Base-by-base conservation (phyloP, 2,329 filamentous ascomycete genomes). In the Tolypocladium inflatum region DNA sequence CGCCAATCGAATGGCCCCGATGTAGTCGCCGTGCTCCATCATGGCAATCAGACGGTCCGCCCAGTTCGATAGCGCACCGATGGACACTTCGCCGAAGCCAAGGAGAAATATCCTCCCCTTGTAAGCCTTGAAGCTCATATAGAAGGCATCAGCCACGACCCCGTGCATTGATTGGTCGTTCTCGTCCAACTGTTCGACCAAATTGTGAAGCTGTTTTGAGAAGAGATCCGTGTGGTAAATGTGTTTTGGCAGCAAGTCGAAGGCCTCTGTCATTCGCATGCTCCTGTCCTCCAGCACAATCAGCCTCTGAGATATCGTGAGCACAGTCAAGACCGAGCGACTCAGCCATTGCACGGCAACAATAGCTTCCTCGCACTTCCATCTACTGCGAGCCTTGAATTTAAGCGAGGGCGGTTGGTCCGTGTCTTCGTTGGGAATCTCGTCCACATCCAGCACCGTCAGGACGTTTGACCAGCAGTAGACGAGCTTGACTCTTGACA, bases 381-480 rank as follows among this genome's bases (percentile, higher is more conserved):
- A 99, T 61, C 92, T 81, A 72, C 88, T 96, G 58, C 92, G 85
- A 3, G 91, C 83, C 67, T 82, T 86, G 73, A 99, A 99, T 51
- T 82, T 84, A 26, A 97, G 82, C 53, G 80, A 86, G 1, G 90
- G 83, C 4, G 89, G 90, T 66, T 90, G 91, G 63, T 93, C 88
- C 61, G 84, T 86, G 63, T 91, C 86, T 17, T 85, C 81, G 0
- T 81, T 74, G 23, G 81, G 80, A 15, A 86, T 78, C 64, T 94
- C 88, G 55, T 93, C 86, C 13, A 97, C 85, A 62, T 99, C 94
- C 30, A 99, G 76, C 6, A 99, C 87, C 0, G 92, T 97, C 63
- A 99, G 76, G n/a, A 97, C 85, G 67, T 97, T 97, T 2, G 94
- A 97, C 94, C 94, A 99, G 72, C 92, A 97, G 74, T 99, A 99